Evolutionary conservation across 208 protist species (phyloP).

Genomic region (Trichomonas vaginalis): DNA sequence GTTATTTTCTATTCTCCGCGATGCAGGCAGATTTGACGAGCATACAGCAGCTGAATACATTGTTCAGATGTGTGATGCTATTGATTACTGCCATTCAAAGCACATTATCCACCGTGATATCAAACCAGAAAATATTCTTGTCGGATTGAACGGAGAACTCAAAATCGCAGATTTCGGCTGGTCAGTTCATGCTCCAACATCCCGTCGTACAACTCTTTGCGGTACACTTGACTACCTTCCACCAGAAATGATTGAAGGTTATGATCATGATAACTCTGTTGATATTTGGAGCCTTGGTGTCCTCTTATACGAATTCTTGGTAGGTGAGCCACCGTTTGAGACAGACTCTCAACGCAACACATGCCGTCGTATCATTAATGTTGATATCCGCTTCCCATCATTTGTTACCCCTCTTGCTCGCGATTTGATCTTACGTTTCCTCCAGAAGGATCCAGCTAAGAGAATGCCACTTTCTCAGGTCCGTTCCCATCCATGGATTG

Average conservation of each 20-base stretch:
- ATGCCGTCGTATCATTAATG: constrained; percentile 20
- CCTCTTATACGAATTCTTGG: constrained; percentile 32
- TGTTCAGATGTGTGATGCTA: constrained; percentile 63
- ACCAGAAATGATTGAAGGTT: constrained; percentile 62
- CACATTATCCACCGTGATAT: constrained; percentile 63
- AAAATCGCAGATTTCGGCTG: constrained; percentile 99
- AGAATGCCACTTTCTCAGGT: background rate
- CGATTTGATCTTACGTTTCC: constrained; percentile 27
- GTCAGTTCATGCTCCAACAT: constrained; percentile 71
- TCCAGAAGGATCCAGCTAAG: background rate
- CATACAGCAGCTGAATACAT: constrained; percentile 53
- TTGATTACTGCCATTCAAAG: constrained; percentile 85
- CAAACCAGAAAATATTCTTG: no score
- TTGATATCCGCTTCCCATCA: constrained; percentile 29
- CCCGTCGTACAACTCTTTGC: constrained; percentile 68
- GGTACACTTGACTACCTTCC: constrained; percentile 97
- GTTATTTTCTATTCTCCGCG: constrained; percentile 67
- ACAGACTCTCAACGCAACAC: constrained; percentile 12
- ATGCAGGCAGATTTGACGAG: constrained; percentile 26
- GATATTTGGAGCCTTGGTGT: constrained; percentile 42
- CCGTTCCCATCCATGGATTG: background rate
- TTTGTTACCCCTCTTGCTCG: constrained; percentile 20
- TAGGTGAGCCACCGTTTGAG: constrained; percentile 37
- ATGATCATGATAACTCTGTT: constrained; percentile 29
- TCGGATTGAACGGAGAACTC: constrained; percentile 56